A percentile compares a stretch with the other conserved stretches of the same genome.
Evolutionary conservation across 257 asterid species (phyloP).

Genomic region (Ligustrum vulgare): DNA sequence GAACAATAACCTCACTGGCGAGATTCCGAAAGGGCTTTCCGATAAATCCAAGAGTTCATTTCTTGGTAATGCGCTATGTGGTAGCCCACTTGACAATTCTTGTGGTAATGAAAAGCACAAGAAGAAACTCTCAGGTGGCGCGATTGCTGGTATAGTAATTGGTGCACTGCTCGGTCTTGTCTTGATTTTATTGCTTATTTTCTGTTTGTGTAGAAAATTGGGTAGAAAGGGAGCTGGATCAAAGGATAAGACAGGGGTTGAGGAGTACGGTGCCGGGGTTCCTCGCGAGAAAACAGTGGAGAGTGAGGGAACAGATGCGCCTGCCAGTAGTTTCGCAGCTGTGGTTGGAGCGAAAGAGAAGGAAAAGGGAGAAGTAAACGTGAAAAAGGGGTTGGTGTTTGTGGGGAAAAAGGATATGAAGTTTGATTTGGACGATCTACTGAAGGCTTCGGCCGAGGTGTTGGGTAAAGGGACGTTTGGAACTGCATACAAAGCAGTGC

Average conservation of each 20-base stretch:
- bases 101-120: slow-evolving; percentile 43
- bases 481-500: background rate
- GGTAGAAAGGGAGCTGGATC: slow-evolving; percentile 37
- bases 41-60: slow-evolving; percentile 50
- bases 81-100: slow-evolving; percentile 48
- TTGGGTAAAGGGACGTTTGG: slow-evolving; percentile 6
- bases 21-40: slow-evolving; percentile 60
- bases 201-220: slow-evolving; percentile 50
- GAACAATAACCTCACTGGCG: slow-evolving; percentile 56
- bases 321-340: slow-evolving; percentile 43
- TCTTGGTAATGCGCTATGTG: slow-evolving; percentile 74
- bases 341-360: slow-evolving; percentile 45
- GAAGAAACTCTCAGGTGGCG: slow-evolving; percentile 76
- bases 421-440: slow-evolving; percentile 1
- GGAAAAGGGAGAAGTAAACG: slow-evolving; percentile 33
- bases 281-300: slow-evolving; percentile 38
- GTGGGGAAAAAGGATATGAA: background rate
- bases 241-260: slow-evolving; percentile 32
- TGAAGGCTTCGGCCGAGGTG: slow-evolving; percentile 5
- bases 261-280: slow-evolving; percentile 44
- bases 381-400: slow-evolving; percentile 16
- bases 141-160: slow-evolving; percentile 81
- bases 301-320: slow-evolving; percentile 32
- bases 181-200: slow-evolving; percentile 43
- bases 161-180: slow-evolving; percentile 61